These are phyloP conservation scores for Cocos nucifera DNA, from an alignment of 176 grass and related monocot genomes.

Conservation along the genomic window DNA sequence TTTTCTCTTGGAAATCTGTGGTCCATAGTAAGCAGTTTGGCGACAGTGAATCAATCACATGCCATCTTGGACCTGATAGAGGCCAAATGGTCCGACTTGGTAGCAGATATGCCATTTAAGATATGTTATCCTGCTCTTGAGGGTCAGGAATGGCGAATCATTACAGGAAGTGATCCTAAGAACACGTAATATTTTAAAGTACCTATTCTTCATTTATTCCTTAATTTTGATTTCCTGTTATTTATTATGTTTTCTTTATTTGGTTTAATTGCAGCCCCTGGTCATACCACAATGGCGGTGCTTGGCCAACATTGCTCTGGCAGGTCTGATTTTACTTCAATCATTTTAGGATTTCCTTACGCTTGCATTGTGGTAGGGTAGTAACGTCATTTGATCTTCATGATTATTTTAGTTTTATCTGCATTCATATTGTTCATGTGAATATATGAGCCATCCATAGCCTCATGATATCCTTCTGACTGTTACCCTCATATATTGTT, in stretches of 20 bases:
- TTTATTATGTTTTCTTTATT: constrained; percentile 12
- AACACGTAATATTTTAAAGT: constrained; percentile 50
- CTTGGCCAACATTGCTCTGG: constrained; percentile 90
- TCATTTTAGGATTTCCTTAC: not conserved
- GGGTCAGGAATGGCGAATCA: constrained; percentile 79
- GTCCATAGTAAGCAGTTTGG: constrained; percentile 77
- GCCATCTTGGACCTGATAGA: constrained; percentile 84
- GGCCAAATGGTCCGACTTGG: constrained; percentile 82
- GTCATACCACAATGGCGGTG: constrained; percentile 93
- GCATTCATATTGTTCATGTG: not conserved
- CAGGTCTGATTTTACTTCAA: constrained; percentile 38
- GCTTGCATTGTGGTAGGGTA: no score
- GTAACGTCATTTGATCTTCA: no score
- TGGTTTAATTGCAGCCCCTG: constrained; percentile 48
- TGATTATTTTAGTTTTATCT: not conserved
- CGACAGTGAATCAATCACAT: constrained; percentile 63
- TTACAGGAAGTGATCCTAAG: constrained; percentile 83
- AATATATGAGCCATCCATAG: no score
- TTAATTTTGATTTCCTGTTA: not conserved
- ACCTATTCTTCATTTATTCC: not conserved
- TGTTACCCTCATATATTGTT: no score
- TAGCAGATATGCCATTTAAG: constrained; percentile 82
- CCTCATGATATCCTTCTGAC: no score
- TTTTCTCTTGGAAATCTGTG: constrained; percentile 79
- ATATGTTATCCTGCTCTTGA: constrained; percentile 90